Conservation (phyloP, 768 basidiomycete genomes). For the Exidia glandulosa region DNA sequence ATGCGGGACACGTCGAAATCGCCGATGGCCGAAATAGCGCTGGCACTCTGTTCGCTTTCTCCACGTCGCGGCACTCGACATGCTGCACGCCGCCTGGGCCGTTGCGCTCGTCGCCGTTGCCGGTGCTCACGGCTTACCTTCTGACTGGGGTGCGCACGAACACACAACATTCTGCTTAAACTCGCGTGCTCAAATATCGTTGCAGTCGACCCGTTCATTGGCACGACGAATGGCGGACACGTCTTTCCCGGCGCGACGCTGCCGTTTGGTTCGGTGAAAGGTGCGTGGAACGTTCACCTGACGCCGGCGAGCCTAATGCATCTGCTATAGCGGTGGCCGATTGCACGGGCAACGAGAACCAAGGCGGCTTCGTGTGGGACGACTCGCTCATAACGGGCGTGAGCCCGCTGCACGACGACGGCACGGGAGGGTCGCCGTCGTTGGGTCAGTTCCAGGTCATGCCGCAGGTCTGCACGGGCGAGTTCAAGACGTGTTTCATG, state of each 20-base stretch:
- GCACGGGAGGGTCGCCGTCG: background rate
- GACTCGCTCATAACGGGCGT: constrained; percentile 7
- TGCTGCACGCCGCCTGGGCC: too few species aligned
- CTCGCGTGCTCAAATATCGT: background rate
- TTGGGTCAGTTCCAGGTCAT: constrained; percentile 1
- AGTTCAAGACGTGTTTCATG: background rate
- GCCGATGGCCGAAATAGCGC: too few species aligned
- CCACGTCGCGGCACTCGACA: too few species aligned
- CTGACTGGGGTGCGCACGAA: background rate
- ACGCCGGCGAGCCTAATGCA: background rate
- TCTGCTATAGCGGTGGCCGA: constrained; percentile 3
- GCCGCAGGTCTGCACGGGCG: background rate
- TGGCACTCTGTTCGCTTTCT: too few species aligned
- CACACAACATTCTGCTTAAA: background rate
- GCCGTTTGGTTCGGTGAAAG: constrained; percentile 2
- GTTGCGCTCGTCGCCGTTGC: too few species aligned
- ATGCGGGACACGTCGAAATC: too few species aligned
- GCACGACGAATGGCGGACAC: constrained; percentile 10
- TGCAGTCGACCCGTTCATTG: constrained; percentile 8
- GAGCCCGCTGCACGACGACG: constrained; percentile 9
- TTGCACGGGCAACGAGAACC: constrained; percentile 7
- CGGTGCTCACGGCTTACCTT: background rate
- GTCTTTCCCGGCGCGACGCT: constrained; percentile 10
- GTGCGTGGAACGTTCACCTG: background rate
- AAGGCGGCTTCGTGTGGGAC: constrained; percentile 10